Conservation (phyloP, 2,329 filamentous ascomycete species). For the Trichoderma sp. region DNA sequence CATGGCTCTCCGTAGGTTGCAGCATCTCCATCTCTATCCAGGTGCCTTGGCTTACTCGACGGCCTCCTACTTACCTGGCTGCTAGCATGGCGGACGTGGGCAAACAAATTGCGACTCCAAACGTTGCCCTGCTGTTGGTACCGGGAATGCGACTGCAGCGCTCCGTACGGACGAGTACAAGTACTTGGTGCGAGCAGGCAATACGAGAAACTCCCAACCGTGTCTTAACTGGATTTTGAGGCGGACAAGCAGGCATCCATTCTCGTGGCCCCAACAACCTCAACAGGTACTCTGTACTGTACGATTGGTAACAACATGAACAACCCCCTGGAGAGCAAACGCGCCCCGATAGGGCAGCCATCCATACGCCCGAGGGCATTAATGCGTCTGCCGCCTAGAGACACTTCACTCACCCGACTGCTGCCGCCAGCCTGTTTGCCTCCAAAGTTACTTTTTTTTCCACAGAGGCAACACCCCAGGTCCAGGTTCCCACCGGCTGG, state of each 20-base stretch:
- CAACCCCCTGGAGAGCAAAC: not conserved
- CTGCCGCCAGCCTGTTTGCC: not conserved
- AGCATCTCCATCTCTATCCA: not conserved
- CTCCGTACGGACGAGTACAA: not conserved
- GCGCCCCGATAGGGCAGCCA: not conserved
- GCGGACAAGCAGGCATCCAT: not conserved
- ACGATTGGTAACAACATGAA: not conserved
- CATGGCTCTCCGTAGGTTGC: not conserved
- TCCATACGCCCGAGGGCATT: slow-evolving; percentile 14
- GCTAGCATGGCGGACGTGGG: not conserved
- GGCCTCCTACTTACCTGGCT: not conserved
- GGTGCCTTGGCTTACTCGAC: not conserved
- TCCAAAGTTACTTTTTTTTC: not conserved
- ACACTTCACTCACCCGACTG: not conserved
- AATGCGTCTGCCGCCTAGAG: slow-evolving; percentile 8
- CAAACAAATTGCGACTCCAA: not conserved
- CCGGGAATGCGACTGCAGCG: not conserved
- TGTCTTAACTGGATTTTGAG: not conserved
- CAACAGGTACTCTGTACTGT: not conserved
- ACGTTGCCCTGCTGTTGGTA: slow-evolving; percentile 2
- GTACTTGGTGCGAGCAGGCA: not conserved
- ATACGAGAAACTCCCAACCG: not conserved
- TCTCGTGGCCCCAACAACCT: slow-evolving; percentile 5
- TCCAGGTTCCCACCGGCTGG: not conserved
- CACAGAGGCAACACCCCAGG: not conserved